phyloP scores from a whole-genome alignment of 352 stramenopile genomes.

The Phytophthora lateralis region DNA sequence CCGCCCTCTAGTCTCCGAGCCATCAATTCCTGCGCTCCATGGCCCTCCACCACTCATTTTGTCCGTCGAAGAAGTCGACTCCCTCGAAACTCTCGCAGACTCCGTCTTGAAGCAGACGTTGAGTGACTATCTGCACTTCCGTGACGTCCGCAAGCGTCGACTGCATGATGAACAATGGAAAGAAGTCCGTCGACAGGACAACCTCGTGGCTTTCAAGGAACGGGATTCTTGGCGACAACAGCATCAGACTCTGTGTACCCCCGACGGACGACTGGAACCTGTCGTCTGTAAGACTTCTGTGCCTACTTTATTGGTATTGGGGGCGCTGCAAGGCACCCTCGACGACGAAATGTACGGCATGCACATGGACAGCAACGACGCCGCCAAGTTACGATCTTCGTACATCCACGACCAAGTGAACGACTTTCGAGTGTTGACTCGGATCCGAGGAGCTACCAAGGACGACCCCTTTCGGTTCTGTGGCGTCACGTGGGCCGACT shows the following conservation, averaged over 20 bases:
- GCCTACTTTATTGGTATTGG: slow-evolving; percentile 39
- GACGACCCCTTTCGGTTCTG: slow-evolving; percentile 46
- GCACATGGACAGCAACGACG: slow-evolving; percentile 35
- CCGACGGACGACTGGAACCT: slow-evolving; percentile 21
- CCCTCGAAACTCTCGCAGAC: slow-evolving; percentile 35
- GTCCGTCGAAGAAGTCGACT: slow-evolving; percentile 27
- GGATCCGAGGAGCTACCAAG: slow-evolving; percentile 32
- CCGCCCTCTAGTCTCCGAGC: slow-evolving; percentile 6
- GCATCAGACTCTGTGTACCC: slow-evolving; percentile 26
- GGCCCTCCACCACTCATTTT: slow-evolving; percentile 27
- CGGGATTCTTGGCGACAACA: slow-evolving; percentile 34
- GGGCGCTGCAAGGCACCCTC: slow-evolving; percentile 52
- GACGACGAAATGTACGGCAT: slow-evolving; percentile 67
- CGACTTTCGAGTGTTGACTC: slow-evolving; percentile 42
- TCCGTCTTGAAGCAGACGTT: slow-evolving; percentile 37
- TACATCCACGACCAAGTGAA: slow-evolving; percentile 49
- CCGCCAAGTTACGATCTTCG: slow-evolving; percentile 41
- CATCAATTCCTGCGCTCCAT: neutral
- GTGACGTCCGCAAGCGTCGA: slow-evolving; percentile 35
- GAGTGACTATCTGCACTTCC: slow-evolving; percentile 39
- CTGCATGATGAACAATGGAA: slow-evolving; percentile 47
- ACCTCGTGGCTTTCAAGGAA: slow-evolving; percentile 51
- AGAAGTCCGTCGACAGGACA: slow-evolving; percentile 36
- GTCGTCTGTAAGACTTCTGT: slow-evolving; percentile 31
- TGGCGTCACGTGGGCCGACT: slow-evolving; percentile 43